Conservation (phyloP, 2,329 filamentous ascomycete genomes). For the Aureobasidium sp. region DNA sequence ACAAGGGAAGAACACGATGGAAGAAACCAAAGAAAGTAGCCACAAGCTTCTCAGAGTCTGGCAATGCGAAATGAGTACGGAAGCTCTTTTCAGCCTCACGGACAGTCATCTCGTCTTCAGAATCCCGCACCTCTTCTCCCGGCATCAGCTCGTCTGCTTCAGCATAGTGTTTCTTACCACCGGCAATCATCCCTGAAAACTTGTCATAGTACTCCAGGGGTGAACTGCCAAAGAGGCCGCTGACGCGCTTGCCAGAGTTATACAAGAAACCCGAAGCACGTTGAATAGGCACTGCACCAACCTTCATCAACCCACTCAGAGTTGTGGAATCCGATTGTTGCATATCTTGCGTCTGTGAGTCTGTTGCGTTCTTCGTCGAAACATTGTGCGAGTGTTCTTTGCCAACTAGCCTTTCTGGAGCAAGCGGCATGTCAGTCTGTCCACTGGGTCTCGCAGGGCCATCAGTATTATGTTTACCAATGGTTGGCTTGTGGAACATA, state of each 20-base stretch:
- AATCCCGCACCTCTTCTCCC: conserved; percentile 55
- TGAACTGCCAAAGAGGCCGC: conserved; percentile 53
- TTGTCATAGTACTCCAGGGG: conserved; percentile 97
- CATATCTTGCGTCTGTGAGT: not conserved
- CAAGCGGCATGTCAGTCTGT: not conserved
- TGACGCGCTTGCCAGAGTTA: conserved; percentile 72
- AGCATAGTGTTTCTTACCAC: conserved; percentile 81
- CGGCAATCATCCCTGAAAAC: conserved; percentile 94
- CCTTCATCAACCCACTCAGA: conserved; percentile 52
- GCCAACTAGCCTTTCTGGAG: conserved; percentile 17
- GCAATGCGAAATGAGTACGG: conserved; percentile 83
- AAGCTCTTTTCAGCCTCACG: conserved; percentile 61
- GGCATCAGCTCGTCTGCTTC: conserved; percentile 57
- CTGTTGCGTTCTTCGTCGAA: not conserved
- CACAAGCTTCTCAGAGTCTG: conserved; percentile 71
- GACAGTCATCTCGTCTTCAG: conserved; percentile 50
- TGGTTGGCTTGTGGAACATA: conserved; percentile 75
- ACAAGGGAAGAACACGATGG: conserved; percentile 82
- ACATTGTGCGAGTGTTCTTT: conserved; percentile 21
- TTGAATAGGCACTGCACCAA: conserved; percentile 54
- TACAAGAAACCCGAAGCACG: conserved; percentile 80
- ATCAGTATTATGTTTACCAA: conserved; percentile 31
- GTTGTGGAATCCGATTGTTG: conserved; percentile 36
- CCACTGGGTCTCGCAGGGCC: not conserved
- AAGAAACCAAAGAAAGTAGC: conserved; percentile 90